A percentile compares a stretch with the other conserved stretches of the same genome.
Conservation (phyloP, 164 flowering plant genomes). For the Vitis cinerea region DNA sequence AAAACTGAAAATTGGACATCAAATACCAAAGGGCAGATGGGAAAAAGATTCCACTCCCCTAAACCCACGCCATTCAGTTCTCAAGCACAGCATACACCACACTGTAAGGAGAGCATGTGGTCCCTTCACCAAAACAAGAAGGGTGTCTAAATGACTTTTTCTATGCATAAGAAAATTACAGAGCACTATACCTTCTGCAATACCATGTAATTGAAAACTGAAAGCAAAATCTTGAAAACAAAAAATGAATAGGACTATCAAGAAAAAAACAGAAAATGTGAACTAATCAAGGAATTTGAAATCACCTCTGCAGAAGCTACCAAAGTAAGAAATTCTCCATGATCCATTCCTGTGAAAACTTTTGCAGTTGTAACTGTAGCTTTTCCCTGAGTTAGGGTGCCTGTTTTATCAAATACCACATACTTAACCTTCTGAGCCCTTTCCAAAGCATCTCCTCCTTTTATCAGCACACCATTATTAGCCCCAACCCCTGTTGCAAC, state of each 20-base stretch:
- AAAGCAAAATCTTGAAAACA: no score
- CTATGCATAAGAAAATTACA: no score
- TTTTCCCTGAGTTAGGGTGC: constrained; percentile 95
- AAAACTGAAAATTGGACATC: no score
- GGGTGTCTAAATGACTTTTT: no score
- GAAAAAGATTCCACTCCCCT: no score
- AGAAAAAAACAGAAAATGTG: not conserved
- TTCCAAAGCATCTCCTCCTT: constrained; percentile 99
- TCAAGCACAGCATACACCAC: no score
- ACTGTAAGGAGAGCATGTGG: no score
- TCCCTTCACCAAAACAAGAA: no score
- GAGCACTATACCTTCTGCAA: no score
- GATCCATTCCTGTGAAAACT: constrained; percentile 76
- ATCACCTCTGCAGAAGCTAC: constrained; percentile 99
- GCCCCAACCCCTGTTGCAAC: constrained; percentile 99
- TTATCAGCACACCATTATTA: constrained; percentile 86
- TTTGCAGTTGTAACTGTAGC: constrained; percentile 80
- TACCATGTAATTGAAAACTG: no score
- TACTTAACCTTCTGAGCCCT: constrained; percentile 82
- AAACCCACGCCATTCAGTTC: no score
- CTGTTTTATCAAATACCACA: constrained; percentile 95
- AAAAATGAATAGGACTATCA: not conserved
- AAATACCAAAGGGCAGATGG: no score
- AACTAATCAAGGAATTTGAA: constrained; percentile 1
- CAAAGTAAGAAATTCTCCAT: constrained; percentile 83